Base-by-base conservation (phyloP, 2,329 filamentous ascomycete species). In the Aspergillus ochraceoroseus region DNA sequence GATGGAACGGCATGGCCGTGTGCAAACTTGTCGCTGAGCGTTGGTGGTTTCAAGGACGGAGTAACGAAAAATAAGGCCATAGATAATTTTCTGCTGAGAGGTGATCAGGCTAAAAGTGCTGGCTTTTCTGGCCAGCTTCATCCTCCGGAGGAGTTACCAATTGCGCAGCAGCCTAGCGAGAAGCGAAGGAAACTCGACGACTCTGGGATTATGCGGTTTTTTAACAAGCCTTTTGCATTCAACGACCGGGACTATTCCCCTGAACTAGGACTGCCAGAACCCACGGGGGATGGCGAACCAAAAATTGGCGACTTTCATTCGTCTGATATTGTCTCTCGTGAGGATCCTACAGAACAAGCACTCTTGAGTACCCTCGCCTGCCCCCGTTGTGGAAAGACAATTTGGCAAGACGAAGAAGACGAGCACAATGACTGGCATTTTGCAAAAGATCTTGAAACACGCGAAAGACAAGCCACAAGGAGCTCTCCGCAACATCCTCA, bases 341-440 rank as follows among this genome's bases (percentile, higher is more conserved):
- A n/a, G 4, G 25, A 37, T 5, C 2, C 28, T 14, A 11, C 18
- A 32, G 33, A 36, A 12, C 2, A 36, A 6, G 5, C 15, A 19
- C 12, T 26, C 13, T 9, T 19, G 2, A 37, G 32, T 12, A 31
- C 37, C 4, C 75, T 70, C 49, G 67, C 69, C 41, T 94, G 87
- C 62, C 59, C 70, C 34, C 78, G 79, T 47, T 95, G 88, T 63
- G 73, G 75, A 44, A 73, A 75, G 54, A 59, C 62, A n/a, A 70
- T 92, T 22, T 70, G 73, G 8, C 69, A 72, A 26, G 58, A 70
- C 17, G 77, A 82, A 41, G 74, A 76, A 52, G 76, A 81, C 50
- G 89, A 85, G 65, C 92, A 98, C 62, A 73, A 83, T 38, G 92
- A 98, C 63, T 96, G 89, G 83, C 92, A 98, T 66, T 83, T 95